Base-by-base conservation (phyloP, 257 asterid species). In the Ocimum tenuiflorum region DNA sequence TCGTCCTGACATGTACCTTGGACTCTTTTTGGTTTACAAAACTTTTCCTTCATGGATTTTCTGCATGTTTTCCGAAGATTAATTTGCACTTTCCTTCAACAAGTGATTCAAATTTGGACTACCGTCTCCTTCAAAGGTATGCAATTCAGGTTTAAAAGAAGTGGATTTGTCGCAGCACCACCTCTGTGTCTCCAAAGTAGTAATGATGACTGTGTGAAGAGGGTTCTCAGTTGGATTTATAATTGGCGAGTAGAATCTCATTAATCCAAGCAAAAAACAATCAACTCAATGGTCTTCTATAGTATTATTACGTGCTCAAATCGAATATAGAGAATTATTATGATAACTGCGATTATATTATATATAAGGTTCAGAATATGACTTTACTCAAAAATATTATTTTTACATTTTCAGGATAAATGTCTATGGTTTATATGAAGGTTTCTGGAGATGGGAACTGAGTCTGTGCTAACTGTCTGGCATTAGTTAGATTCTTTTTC, bases 371-470 rank as follows among this genome's bases (percentile, higher is more conserved):
- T n/a, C n/a, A n/a, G n/a, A n/a, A 19, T 46, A 47, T 13, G 23
- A 36, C 42, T 47, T 13, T 31, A 23, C 5, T 33, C 27, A 55
- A 36, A 54, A 72, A 33, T 60, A 17, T 17, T 38, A 4, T 63
- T 35, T 68, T 29, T 12, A 23, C 39, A 24, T 33, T 46, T 47
- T 46, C 82, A 85, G 94, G 86, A 73, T 86, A 63, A 83, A 68
- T 63, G 71, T 76, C 20, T 83, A 81, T 73, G 83, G 87, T 12
- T 73, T 86, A 63, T 79, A 38, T 58, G 94, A 86, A 69, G 79
- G 87, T 86, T 50, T 79, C 87, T 3, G 94, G 94, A 61, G 94
- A 83, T 61, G 89, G 94, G 29, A 86, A 86, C 63, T 86, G 89
- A 89, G 90, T 84, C 63, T 60, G 75, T 69, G 56, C 68, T 42